Evolutionary conservation across 495 filamentous ascomycete genomes (phyloP).

Genomic region (Aspergillus saccharolyticus): DNA sequence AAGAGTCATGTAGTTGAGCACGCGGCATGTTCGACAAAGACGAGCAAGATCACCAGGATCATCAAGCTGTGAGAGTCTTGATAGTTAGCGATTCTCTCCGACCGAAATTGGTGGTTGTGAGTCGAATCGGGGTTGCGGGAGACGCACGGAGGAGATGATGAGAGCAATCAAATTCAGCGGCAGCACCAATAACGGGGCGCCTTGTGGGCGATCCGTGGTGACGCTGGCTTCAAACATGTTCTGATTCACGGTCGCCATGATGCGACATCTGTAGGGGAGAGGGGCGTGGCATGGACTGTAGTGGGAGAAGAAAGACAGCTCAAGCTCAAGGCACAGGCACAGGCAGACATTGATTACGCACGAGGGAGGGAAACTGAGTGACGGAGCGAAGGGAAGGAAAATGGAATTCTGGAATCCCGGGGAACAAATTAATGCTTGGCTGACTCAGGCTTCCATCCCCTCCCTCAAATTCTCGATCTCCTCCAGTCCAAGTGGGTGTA

Average conservation of each 20-base stretch:
- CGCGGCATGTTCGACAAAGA: constrained; percentile 54
- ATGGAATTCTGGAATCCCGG: neutral
- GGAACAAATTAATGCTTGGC: neutral
- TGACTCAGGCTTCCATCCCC: neutral
- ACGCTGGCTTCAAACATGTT: constrained; percentile 46
- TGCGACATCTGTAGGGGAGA: constrained; percentile 30
- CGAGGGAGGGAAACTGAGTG: neutral
- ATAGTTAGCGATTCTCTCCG: constrained; percentile 17
- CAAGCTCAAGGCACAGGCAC: neutral
- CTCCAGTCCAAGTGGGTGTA: neutral
- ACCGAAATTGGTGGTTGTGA: too few species aligned
- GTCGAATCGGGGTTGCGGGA: neutral
- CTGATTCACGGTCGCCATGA: constrained; percentile 43
- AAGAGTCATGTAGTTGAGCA: constrained; percentile 61
- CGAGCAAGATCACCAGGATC: constrained; percentile 53
- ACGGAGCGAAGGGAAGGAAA: too few species aligned
- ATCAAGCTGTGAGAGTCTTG: constrained; percentile 33
- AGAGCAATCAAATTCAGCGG: constrained; percentile 55
- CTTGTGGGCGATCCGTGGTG: constrained; percentile 27
- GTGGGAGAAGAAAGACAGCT: constrained; percentile 6
- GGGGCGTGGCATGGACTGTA: constrained; percentile 28
- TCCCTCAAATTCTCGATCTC: too few species aligned
- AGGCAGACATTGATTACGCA: neutral
- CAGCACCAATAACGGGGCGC: constrained; percentile 39
- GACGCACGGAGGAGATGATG: constrained; percentile 49